Base-by-base conservation (phyloP, 2,329 filamentous ascomycete genomes). In the Sordariomycetes sp. region DNA sequence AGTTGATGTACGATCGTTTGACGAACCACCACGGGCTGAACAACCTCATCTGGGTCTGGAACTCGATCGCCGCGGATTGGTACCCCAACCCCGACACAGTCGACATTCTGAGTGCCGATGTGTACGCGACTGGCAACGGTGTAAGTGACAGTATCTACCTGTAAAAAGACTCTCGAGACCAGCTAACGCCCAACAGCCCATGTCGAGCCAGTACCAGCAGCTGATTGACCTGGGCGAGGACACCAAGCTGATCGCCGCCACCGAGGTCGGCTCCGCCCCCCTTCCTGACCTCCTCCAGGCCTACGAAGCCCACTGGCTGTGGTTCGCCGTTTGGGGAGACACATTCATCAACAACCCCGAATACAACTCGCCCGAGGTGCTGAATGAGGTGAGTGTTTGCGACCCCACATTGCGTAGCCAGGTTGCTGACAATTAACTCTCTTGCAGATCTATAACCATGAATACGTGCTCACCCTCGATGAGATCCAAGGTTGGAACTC, bases 31-130 rank as follows among this genome's bases (percentile, higher is more conserved):
- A 70, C 43, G 41, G 46, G 3, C 42, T 70, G 15, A 59, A 64
- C 41, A 70, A 70, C 43, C 42, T 70, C 8, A 47, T 70, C 31
- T 70, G 66, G 66, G 50, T 66, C 7, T 69, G 66, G 66, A 70
- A 70, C 45, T 66, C 61, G 0, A 49, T 69, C 0, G 43, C 44
- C 3, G 43, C 53, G 2, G 55, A 51, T 14, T 70, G 66, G 66
- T 70, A 70, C 39, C 66, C 66, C 1, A 65, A 65, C 1, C 55
- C 58, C 35, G 53, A 51, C 4, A 57, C 56, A 3, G 63, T 69
- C 1, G 65, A 69, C 42, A 59, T 70, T 9, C 49, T 69, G 1
- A 58, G 54, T 28, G 61, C 63, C 2, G 66, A 70, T 40, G 59
- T 59, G 3, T 70, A 69, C 41, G 49, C 54, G 3, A 49, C 63